A percentile compares a stretch with the other conserved stretches of the same genome.
These are phyloP conservation scores for Centaurea solstitialis DNA, from an alignment of 129 eudicot genomes.

Conservation along the genomic window DNA sequence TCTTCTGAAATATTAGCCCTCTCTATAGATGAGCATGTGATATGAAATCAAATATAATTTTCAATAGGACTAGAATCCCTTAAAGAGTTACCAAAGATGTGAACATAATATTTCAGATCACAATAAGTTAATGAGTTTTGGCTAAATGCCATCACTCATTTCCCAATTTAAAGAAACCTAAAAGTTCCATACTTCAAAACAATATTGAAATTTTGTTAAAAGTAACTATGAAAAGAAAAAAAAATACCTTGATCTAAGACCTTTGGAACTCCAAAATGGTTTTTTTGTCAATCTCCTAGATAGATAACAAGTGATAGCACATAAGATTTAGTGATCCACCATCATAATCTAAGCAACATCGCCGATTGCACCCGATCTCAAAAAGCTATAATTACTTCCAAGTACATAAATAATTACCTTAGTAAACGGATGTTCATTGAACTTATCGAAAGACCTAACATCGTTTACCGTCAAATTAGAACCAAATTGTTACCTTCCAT, in stretches of 20 bases:
- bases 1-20: not conserved
- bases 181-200: not conserved
- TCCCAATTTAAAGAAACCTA: not conserved
- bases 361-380: not conserved
- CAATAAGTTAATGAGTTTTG: constrained; percentile 11
- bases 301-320: not conserved
- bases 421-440: not conserved
- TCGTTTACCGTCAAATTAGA: not conserved
- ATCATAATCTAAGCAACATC: constrained; percentile 3
- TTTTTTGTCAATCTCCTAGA: not conserved
- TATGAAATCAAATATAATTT: constrained; percentile 3
- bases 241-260: not conserved
- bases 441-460: not conserved
- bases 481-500: not conserved
- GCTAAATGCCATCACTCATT: not conserved
- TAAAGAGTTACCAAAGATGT: not conserved
- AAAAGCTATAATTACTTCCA: constrained; percentile 6
- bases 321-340: constrained; percentile 2
- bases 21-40: not conserved
- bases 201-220: not conserved
- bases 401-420: constrained; percentile 10
- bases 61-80: not conserved
- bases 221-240: not conserved
- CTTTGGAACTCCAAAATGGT: not conserved
- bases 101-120: not conserved